phyloP scores from a whole-genome alignment of 1,284 basidiomycete genomes.

The Rhodotorula sp. region DNA sequence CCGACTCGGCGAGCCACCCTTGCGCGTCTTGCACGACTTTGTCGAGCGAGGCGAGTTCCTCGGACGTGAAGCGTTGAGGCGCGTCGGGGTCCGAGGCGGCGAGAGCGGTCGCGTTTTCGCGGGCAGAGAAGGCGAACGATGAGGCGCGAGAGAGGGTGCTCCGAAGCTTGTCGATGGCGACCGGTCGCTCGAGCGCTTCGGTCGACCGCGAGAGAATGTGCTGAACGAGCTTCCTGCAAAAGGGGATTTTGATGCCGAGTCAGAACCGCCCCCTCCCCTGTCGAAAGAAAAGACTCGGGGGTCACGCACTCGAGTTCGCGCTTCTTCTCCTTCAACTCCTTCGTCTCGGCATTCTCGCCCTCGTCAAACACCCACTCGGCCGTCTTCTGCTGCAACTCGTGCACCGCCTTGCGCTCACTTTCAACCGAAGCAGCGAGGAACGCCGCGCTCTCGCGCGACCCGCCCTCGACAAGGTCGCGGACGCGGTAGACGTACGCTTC shows the following conservation, averaged over 20 bases:
- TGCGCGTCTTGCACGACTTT: conserved; percentile 71
- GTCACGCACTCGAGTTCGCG: conserved; percentile 71
- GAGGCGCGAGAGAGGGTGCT: conserved; percentile 60
- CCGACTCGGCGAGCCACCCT: conserved; percentile 71
- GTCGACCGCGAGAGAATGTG: conserved; percentile 81
- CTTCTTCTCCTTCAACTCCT: conserved; percentile 68
- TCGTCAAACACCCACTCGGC: conserved; percentile 80
- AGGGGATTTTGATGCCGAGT: background rate
- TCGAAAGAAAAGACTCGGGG: too few species aligned
- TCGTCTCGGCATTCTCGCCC: conserved; percentile 77
- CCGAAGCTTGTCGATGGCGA: conserved; percentile 64
- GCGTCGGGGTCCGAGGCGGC: conserved; percentile 44
- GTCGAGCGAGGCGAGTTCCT: conserved; percentile 75
- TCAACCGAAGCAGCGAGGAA: conserved; percentile 43
- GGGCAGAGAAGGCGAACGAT: conserved; percentile 76
- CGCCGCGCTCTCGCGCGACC: conserved; percentile 57
- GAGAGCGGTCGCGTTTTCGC: conserved; percentile 56
- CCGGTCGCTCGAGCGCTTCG: conserved; percentile 71
- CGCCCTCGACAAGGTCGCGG: conserved; percentile 73
- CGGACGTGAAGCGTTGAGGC: conserved; percentile 65
- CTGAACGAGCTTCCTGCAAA: conserved; percentile 67
- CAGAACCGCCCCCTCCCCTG: too few species aligned
- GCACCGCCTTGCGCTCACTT: conserved; percentile 66
- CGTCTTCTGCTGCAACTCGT: conserved; percentile 65
- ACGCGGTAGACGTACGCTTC: conserved; percentile 90